Evolutionary conservation across 257 asterid genomes (phyloP), one percentile per base, ranked within the genome.

Genomic region (Paraleonurus japonicus): DNA sequence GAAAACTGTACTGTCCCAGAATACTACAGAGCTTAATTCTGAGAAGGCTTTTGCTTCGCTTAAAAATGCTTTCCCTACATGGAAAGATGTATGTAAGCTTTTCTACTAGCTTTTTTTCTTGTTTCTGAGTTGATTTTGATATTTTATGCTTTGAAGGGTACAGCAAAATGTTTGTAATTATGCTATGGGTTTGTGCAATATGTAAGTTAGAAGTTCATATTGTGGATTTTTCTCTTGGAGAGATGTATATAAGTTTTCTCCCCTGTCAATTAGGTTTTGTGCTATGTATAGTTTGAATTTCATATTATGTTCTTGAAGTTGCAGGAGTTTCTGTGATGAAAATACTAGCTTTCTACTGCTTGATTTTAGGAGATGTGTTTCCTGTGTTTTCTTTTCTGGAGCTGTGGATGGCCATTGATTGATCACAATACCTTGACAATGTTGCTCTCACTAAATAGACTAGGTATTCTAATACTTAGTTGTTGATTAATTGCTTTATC

Each of bases 41-140:
- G 95, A 79, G 4, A 88, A 74, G 88, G 98, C 96, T 19, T 92
- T 92, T 79, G 85, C 85, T 73, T 81, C 88, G 61, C 96, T 90
- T 35, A 92, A 83, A 78, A 65, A 75, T 57, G 85, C 91, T 81
- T 90, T 88, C 71, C n/a, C 96, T 41, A 78, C 83, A 30, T 92
- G 96, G 96, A 82, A 85, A 71, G 75, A 86, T 77, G 96, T 92
- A 84, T 75, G 95, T 88, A 75, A 43, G 48, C 71, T 32, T 60
- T 20, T 20, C 20, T 71, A 11, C 60, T 28, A 24, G 9, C 15
- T 20, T 28, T 2, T 47, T n/a, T 39, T 48, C 37, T 61, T 0
- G 23, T 4, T 7, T 27, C 73, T 60, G 41, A 30, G 32, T 41
- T 59, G 45, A 7, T 33, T 67, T 69, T 76, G 66, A 32, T 70